Evolutionary conservation across 1,284 basidiomycete genomes (phyloP), one percentile per base, ranked within the genome.

Genomic region (Ustilago bromivora): DNA sequence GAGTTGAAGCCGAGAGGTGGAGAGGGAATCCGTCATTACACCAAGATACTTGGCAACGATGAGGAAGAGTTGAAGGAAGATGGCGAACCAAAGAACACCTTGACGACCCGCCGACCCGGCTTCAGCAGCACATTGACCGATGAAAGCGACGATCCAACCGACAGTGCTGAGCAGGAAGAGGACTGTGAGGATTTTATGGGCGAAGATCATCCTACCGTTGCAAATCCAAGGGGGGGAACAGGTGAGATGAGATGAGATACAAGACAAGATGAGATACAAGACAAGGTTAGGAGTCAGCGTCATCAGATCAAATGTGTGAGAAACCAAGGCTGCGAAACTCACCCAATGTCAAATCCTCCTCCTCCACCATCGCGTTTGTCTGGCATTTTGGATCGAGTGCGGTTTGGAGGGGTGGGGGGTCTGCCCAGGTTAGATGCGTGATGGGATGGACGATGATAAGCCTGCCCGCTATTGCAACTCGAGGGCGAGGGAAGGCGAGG

Each of bases 141-240:
- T 92, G 88, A 98, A 97, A 1, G 96, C 94, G 55, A 94, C 91
- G 84, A 96, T 91, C 95, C 96, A 98, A 71, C 92, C 94, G 71
- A 95, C 92, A 70, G 93, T 87, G 49, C 93, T 89, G 57, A 98
- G 89, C 67, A 94, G 89, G 72, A 92, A 91, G 2, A 95, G 96
- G 85, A 93, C 91, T 43, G 96, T 89, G 85, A 97, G 94, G 82
- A 95, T 89, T 85, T 95, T 94, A 87, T 96, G 94, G 23, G 93
- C 92, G 74, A 95, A 89, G 78, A 96, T 92, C 79, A 93, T 92
- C 4, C 81, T 83, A 71, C 34, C 10, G 2, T 13, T 5, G 34
- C 23, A 28, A 28, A 28, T 17, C 15, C 17, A 17, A 38, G 31
- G n/a, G 38, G 49, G 28, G 32, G 34, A 15, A 13, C 4, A 61